A percentile compares a stretch with the other conserved stretches of the same genome.
Conservation (phyloP, 257 asterid genomes). For the Coffea canephora region DNA sequence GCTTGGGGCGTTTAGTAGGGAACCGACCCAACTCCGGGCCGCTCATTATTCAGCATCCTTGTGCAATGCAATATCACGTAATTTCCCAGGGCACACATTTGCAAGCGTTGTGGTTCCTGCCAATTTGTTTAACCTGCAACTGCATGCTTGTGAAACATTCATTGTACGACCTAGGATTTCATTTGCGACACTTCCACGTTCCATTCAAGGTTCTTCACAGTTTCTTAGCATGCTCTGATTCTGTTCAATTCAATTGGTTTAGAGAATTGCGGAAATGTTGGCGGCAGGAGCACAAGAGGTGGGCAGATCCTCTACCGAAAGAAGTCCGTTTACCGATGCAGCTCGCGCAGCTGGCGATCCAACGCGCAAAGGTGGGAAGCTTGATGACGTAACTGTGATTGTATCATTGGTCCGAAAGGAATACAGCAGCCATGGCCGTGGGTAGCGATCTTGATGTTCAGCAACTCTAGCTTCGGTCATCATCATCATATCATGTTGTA, state of each 20-base stretch:
- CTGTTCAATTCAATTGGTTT: neutral
- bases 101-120: neutral
- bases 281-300: constrained; percentile 62
- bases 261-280: constrained; percentile 73
- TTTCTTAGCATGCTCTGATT: neutral
- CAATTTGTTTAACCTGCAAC: neutral
- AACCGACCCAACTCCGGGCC: neutral
- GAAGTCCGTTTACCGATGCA: constrained; percentile 78
- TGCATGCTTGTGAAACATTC: neutral
- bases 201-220: neutral
- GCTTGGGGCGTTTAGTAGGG: neutral
- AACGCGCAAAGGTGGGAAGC: constrained; percentile 69
- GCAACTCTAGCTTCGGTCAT: neutral
- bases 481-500: neutral
- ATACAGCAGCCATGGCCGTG: neutral
- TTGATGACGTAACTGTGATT: constrained; percentile 73
- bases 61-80: neutral
- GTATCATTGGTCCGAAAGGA: constrained; percentile 57
- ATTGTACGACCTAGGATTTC: neutral
- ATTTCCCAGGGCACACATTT: neutral
- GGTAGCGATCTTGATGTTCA: neutral
- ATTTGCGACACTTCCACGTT: neutral
- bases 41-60: neutral
- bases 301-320: constrained; percentile 45
- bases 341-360: constrained; percentile 74